Evolutionary conservation across 805 yeast genomes (phyloP).

Genomic region (Suhomyces sp.): DNA sequence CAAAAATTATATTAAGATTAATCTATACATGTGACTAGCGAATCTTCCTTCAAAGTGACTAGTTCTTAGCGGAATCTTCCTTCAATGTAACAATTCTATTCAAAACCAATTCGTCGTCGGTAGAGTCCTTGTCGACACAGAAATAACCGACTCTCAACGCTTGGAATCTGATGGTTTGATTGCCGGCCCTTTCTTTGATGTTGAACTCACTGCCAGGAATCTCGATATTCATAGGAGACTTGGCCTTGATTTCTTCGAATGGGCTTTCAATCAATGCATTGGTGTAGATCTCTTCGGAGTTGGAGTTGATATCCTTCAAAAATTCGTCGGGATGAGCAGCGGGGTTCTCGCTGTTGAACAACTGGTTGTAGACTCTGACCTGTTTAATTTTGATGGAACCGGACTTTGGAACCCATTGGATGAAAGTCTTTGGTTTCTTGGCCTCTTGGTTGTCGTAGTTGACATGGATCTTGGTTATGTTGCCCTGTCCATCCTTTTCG

Average conservation of each 20-base stretch:
- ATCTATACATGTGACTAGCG: too few species aligned
- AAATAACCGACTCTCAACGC: conserved; percentile 96
- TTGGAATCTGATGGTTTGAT: conserved; percentile 93
- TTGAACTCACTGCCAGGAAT: conserved; percentile 61
- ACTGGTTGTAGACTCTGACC: conserved; percentile 81
- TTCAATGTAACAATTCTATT: conserved; percentile 93
- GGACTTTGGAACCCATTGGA: conserved; percentile 95
- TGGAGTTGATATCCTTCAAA: conserved; percentile 76
- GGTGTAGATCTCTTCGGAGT: conserved; percentile 66
- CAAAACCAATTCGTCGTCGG: conserved; percentile 59
- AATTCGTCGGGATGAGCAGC: conserved; percentile 83
- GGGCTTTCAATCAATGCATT: conserved; percentile 76
- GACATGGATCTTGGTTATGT: conserved; percentile 68
- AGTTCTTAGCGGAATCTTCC: conserved; percentile 62
- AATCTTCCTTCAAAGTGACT: too few species aligned
- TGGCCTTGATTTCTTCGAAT: conserved; percentile 60
- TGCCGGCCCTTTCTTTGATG: conserved; percentile 62
- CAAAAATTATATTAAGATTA: too few species aligned
- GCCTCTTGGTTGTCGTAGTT: conserved; percentile 63
- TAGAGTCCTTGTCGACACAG: conserved; percentile 79
- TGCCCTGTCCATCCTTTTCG: conserved; percentile 62
- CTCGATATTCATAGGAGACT: conserved; percentile 72
- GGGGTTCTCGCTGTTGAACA: conserved; percentile 91
- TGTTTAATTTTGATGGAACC: conserved; percentile 58
- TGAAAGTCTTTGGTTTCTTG: conserved; percentile 89